Percentiles rank a stretch among this genome's conserved stretches.
phyloP scores from a whole-genome alignment of 768 basidiomycete genomes.

The Pleurotus salmoneostramineus region DNA sequence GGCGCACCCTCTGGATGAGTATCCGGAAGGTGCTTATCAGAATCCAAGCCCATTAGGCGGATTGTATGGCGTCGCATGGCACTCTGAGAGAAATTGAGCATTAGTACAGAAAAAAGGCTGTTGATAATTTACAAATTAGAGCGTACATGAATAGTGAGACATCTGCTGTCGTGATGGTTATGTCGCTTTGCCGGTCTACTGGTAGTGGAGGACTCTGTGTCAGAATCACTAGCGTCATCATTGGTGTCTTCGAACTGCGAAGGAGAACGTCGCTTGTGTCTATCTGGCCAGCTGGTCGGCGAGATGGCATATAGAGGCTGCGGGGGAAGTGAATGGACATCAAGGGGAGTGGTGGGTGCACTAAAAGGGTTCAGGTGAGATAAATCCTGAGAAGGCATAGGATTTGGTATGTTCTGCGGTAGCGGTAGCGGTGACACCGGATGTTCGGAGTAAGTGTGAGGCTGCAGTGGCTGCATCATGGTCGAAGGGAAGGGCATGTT shows the following conservation, averaged over 20 bases:
- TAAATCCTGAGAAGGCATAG: neutral
- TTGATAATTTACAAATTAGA: constrained; percentile 2
- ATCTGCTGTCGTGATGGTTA: constrained; percentile 62
- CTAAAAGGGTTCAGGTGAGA: neutral
- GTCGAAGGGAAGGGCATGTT: neutral
- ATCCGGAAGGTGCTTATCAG: constrained; percentile 57
- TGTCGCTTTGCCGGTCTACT: constrained; percentile 37
- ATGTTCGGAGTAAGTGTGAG: neutral
- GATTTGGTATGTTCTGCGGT: neutral
- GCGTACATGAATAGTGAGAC: constrained; percentile 64
- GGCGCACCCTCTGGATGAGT: constrained; percentile 53
- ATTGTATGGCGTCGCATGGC: constrained; percentile 70
- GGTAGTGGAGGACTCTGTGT: constrained; percentile 25
- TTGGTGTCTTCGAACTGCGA: constrained; percentile 32
- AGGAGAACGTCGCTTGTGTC: constrained; percentile 24
- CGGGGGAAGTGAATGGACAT: constrained; percentile 27
- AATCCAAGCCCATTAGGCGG: constrained; percentile 51
- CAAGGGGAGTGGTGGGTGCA: neutral
- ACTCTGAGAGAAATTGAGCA: constrained; percentile 35
- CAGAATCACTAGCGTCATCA: constrained; percentile 30
- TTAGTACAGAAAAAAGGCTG: neutral
- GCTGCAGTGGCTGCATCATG: neutral
- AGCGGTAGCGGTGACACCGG: neutral
- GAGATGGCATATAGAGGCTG: constrained; percentile 14
- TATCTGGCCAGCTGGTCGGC: constrained; percentile 8